These are phyloP conservation scores for Stephania japonica DNA, from an alignment of 164 flowering plant species.

Conservation along the genomic window DNA sequence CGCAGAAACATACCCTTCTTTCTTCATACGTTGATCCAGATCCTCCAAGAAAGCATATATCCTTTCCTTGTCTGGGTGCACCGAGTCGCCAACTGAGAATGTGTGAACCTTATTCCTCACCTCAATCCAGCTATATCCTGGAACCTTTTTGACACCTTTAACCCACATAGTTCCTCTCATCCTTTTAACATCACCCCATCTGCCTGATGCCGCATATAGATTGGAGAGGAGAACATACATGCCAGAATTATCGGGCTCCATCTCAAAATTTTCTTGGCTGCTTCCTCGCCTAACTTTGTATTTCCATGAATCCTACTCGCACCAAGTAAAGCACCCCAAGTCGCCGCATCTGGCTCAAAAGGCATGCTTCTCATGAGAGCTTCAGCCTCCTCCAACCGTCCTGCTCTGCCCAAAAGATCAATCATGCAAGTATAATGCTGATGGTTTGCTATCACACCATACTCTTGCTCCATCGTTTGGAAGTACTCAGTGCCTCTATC, in stretches of 20 bases:
- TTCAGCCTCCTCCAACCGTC: slow-evolving; percentile 74
- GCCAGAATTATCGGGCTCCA: slow-evolving; percentile 89
- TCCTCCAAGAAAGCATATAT: slow-evolving; percentile 76
- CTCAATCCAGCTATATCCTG: slow-evolving; percentile 91
- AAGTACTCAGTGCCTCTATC: slow-evolving; percentile 67
- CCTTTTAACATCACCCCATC: slow-evolving; percentile 69
- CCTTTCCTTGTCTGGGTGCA: slow-evolving; percentile 56
- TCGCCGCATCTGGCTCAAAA: slow-evolving; percentile 76
- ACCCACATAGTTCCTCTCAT: slow-evolving; percentile 77
- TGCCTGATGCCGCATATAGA: slow-evolving; percentile 76
- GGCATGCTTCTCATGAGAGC: slow-evolving; percentile 69
- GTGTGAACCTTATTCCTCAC: slow-evolving; percentile 63
- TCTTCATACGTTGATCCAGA: slow-evolving; percentile 50
- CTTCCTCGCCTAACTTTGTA: slow-evolving; percentile 71
- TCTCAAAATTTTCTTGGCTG: slow-evolving; percentile 70
- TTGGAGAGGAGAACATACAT: slow-evolving; percentile 92
- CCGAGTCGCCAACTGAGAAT: slow-evolving; percentile 67
- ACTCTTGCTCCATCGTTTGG: slow-evolving; percentile 54
- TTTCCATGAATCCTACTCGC: slow-evolving; percentile 88
- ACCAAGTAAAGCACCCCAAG: slow-evolving; percentile 94
- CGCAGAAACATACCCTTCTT: slow-evolving; percentile 58
- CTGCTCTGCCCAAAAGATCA: slow-evolving; percentile 91
- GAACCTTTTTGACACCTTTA: slow-evolving; percentile 61
- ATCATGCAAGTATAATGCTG: slow-evolving; percentile 91
- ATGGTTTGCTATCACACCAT: slow-evolving; percentile 52